phyloP scores from a whole-genome alignment of 1,139 yeast genomes.

The Pichia sp. region DNA sequence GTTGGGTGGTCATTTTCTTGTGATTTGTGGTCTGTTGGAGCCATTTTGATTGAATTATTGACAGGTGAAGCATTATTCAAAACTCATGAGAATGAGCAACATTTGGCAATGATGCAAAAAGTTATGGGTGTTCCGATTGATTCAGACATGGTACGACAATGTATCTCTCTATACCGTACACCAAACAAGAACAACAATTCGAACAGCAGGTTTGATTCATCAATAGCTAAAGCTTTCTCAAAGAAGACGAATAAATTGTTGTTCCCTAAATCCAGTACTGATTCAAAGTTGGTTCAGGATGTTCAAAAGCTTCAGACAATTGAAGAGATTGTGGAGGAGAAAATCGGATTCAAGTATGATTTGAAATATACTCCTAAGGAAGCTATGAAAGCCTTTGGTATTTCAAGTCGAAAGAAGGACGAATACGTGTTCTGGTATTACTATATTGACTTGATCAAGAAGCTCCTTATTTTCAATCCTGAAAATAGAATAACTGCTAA shows the following conservation, averaged over 20 bases:
- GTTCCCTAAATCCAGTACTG: slow-evolving; percentile 28
- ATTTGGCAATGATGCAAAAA: slow-evolving; percentile 90
- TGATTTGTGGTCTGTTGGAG: slow-evolving; percentile 96
- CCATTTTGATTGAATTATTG: slow-evolving; percentile 82
- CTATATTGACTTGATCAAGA: slow-evolving; percentile 58
- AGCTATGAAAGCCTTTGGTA: slow-evolving; percentile 17
- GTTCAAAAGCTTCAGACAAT: slow-evolving; percentile 49
- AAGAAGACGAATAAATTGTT: slow-evolving; percentile 22
- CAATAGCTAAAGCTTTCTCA: slow-evolving; percentile 25
- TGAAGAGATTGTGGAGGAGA: slow-evolving; percentile 35
- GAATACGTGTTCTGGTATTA: slow-evolving; percentile 72
- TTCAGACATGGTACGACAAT: slow-evolving; percentile 24
- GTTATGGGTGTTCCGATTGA: slow-evolving; percentile 42
- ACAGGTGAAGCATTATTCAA: slow-evolving; percentile 96
- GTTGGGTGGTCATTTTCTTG: slow-evolving; percentile 91
- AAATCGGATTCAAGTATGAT: slow-evolving; percentile 28
- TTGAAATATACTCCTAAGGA: slow-evolving; percentile 28
- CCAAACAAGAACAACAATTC: slow-evolving; percentile 7
- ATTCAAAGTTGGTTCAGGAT: slow-evolving; percentile 41
- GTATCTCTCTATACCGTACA: slow-evolving; percentile 23
- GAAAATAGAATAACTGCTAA: slow-evolving; percentile 54
- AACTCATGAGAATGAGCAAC: slow-evolving; percentile 92
- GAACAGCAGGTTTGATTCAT: slow-evolving; percentile 17
- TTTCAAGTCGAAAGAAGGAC: slow-evolving; percentile 26
- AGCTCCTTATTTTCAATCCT: slow-evolving; percentile 59